phyloP scores from a whole-genome alignment of 148 eudicot genomes.

The Camellia granthamiana region DNA sequence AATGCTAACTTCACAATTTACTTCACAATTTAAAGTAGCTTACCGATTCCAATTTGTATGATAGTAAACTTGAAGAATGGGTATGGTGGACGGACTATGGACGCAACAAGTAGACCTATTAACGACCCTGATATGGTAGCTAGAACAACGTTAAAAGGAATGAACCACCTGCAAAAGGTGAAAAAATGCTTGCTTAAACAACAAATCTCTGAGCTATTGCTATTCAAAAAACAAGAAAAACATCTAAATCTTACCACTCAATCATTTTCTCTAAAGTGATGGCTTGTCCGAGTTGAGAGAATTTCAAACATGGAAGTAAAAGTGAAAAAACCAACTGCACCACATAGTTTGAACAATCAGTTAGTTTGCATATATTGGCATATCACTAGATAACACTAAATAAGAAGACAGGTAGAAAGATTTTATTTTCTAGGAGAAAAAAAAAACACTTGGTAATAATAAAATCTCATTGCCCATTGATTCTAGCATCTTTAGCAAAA shows the following conservation, averaged over 20 bases:
- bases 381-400: not conserved
- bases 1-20: not conserved
- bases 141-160: conserved; percentile 79
- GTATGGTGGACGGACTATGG: conserved; percentile 77
- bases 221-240: not conserved
- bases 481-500: not conserved
- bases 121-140: conserved; percentile 78
- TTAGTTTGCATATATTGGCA: not conserved
- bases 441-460: not conserved
- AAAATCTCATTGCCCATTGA: not conserved
- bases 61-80: conserved; percentile 92
- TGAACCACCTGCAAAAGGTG: conserved; percentile 83
- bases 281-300: conserved; percentile 93
- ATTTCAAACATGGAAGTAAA: conserved; percentile 88
- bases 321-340: conserved; percentile 95
- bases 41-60: conserved; percentile 90
- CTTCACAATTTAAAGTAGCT: conserved; percentile 1
- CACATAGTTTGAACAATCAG: conserved; percentile 5
- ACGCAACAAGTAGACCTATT: conserved; percentile 72
- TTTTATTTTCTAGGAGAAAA: not conserved
- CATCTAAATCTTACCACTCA: conserved; percentile 50
- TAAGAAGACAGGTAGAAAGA: not conserved
- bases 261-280: conserved; percentile 76
- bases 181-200: not conserved
- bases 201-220: not conserved